Percentiles rank a stretch among this genome's conserved stretches.
Conservation (phyloP, 225 moss, liverwort and hornwort genomes). For the Physcomitrellopsis africana region DNA sequence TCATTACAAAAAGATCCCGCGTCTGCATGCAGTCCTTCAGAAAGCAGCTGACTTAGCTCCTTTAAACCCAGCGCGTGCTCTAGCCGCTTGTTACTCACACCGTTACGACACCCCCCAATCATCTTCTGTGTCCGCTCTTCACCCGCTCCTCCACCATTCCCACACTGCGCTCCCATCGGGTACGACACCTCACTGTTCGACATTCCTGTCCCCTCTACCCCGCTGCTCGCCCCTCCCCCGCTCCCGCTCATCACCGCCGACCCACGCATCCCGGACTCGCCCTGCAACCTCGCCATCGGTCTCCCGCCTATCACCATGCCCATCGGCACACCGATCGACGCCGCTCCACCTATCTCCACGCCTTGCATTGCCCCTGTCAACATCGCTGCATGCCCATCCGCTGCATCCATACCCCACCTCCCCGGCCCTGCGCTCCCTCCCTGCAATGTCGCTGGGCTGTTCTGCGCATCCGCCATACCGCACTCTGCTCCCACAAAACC, state of each 20-base stretch:
- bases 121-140: slow-evolving; percentile 39
- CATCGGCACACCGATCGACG: slow-evolving; percentile 32
- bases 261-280: slow-evolving; percentile 19
- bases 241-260: slow-evolving; percentile 29
- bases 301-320: slow-evolving; percentile 28
- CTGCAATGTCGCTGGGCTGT: slow-evolving; percentile 37
- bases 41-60: slow-evolving; percentile 58
- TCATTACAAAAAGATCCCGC: slow-evolving; percentile 35
- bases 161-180: slow-evolving; percentile 39
- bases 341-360: slow-evolving; percentile 32
- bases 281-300: slow-evolving; percentile 35
- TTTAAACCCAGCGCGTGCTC: slow-evolving; percentile 61
- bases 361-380: slow-evolving; percentile 32
- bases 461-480: slow-evolving; percentile 37
- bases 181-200: slow-evolving; percentile 40
- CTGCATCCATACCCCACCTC: slow-evolving; percentile 37
- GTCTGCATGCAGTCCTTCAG: slow-evolving; percentile 42
- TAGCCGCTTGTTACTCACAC: slow-evolving; percentile 40
- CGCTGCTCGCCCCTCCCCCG: slow-evolving; percentile 33
- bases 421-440: slow-evolving; percentile 36
- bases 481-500: slow-evolving; percentile 19
- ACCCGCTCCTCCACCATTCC: slow-evolving; percentile 29
- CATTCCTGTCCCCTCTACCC: slow-evolving; percentile 25
- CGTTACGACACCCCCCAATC: slow-evolving; percentile 42
- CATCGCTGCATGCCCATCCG: slow-evolving; percentile 26